Conservation (phyloP, 306 rosid genomes). For the Astragalus glycyphyllos region DNA sequence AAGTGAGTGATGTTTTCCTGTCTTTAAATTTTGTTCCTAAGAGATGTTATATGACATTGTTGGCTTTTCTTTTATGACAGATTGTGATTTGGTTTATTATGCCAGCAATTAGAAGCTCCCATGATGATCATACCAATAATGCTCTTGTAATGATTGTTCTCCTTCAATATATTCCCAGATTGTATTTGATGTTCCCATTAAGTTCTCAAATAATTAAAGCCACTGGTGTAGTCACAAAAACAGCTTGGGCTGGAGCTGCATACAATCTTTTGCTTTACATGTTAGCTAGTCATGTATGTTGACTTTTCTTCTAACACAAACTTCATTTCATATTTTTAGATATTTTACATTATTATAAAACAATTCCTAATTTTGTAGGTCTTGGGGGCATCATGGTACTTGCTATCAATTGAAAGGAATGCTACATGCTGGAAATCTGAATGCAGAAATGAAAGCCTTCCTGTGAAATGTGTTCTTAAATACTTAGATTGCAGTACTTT, state of each 20-base stretch:
- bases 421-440: constrained; percentile 81
- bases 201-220: constrained; percentile 91
- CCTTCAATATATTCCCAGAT: constrained; percentile 83
- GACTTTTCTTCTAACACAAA: constrained; percentile 21
- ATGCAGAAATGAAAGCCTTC: constrained; percentile 66
- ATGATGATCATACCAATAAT: constrained; percentile 75
- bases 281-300: constrained; percentile 93
- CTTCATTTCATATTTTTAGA: constrained; percentile 26
- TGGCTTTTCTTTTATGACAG: constrained; percentile 54
- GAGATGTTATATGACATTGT: constrained; percentile 35
- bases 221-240: constrained; percentile 84
- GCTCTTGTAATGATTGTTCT: constrained; percentile 81
- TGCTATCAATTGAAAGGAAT: constrained; percentile 79
- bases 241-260: constrained; percentile 99
- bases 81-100: constrained; percentile 87
- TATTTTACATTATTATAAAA: not conserved
- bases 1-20: not conserved
- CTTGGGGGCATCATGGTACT: constrained; percentile 90
- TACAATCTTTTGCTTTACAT: constrained; percentile 88
- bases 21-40: not conserved
- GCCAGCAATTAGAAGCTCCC: constrained; percentile 82
- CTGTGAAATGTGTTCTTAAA: constrained; percentile 55
- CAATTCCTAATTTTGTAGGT: constrained; percentile 55
- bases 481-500: constrained; percentile 74
- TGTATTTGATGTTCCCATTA: constrained; percentile 83